These are phyloP conservation scores for Neofusicoccum sp. DNA, from an alignment of 2,329 filamentous ascomycete genomes.

Conservation along the genomic window DNA sequence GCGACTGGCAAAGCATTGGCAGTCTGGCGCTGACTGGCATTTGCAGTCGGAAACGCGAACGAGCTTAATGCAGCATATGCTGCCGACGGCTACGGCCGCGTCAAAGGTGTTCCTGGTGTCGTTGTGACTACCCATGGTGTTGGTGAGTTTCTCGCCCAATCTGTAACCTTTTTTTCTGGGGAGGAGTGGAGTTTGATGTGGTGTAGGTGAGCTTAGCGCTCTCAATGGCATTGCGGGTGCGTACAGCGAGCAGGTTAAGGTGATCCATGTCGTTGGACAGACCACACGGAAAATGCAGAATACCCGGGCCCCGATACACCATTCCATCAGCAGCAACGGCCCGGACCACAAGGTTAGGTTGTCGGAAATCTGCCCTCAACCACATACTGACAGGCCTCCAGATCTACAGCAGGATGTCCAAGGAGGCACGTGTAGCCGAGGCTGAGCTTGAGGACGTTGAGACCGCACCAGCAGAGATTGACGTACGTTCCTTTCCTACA, in stretches of 20 bases:
- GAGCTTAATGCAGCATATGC: conserved; percentile 62
- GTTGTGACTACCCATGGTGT: conserved; percentile 65
- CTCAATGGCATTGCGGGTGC: conserved; percentile 50
- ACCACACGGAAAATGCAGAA: conserved; percentile 46
- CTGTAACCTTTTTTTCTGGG: background rate
- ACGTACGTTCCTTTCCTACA: conserved; percentile 24
- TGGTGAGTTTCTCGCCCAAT: conserved; percentile 36
- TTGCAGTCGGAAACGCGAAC: conserved; percentile 56
- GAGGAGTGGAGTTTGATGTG: background rate
- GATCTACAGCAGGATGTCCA: conserved; percentile 45
- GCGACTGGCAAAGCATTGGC: background rate
- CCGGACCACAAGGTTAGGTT: conserved; percentile 40
- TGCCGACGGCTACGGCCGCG: conserved; percentile 60
- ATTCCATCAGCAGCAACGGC: conserved; percentile 43
- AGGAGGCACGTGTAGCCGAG: conserved; percentile 40
- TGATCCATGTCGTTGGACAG: conserved; percentile 51
- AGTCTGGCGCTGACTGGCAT: background rate
- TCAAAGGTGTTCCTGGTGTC: conserved; percentile 49
- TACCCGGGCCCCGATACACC: conserved; percentile 49
- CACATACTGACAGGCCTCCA: conserved; percentile 21
- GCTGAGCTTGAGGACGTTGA: conserved; percentile 45
- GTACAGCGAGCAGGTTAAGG: conserved; percentile 47
- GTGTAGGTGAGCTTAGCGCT: conserved; percentile 44
- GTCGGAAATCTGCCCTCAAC: too few relatives aligned
- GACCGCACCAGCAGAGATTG: conserved; percentile 46